Evolutionary conservation across 768 basidiomycete species (phyloP), one percentile per base, ranked within the genome.

Genomic region (Rhodotorula babjevae): DNA sequence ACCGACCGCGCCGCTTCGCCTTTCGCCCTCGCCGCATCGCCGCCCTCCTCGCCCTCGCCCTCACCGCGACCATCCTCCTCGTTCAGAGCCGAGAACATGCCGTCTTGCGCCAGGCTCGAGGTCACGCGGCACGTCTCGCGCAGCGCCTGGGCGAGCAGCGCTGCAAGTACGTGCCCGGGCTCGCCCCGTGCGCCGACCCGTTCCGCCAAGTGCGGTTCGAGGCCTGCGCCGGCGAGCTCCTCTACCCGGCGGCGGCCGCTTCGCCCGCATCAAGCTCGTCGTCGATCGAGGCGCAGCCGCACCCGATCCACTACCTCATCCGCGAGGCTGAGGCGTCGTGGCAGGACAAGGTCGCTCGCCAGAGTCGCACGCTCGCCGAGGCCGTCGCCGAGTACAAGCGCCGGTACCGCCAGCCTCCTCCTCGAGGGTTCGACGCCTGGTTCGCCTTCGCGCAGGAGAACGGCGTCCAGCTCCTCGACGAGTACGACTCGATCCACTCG

Each of bases 371-470:
- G 1, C 84, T 97, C 52, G 82, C 83, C 44, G 86, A 86, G 49
- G 96, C 96, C 0, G 91, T 92, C 1, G 81, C 82, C 27, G 92
- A 94, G 80, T 99, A 99, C 82, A 85, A 82, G 75, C 82, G 85
- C 62, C 84, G 93, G 63, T 93, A 95, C 80, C 82, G 83, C 4
- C 86, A 89, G 40, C 80, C 86, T 33, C 96, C 96, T 9, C 94
- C 95, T 0, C 87, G 85, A 57, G 94, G 93, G 1, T 99, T 98
- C 76, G 93, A 92, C 79, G 81, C 84, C 19, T 97, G 95, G 94
- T 96, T 78, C 71, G 77, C 29, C 56, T 97, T 93, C 80, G 90
- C 89, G 25, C 82, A 84, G 78, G 82, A 86, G 65, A 84, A 91
- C 80, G 81, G 85, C 19, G 88, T 90, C 49, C 86, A 87, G 77